Percentiles rank a stretch among this genome's conserved stretches.
These are phyloP conservation scores for Metarhizium brunneum DNA, from an alignment of 2,329 filamentous ascomycete genomes.

Conservation along the genomic window DNA sequence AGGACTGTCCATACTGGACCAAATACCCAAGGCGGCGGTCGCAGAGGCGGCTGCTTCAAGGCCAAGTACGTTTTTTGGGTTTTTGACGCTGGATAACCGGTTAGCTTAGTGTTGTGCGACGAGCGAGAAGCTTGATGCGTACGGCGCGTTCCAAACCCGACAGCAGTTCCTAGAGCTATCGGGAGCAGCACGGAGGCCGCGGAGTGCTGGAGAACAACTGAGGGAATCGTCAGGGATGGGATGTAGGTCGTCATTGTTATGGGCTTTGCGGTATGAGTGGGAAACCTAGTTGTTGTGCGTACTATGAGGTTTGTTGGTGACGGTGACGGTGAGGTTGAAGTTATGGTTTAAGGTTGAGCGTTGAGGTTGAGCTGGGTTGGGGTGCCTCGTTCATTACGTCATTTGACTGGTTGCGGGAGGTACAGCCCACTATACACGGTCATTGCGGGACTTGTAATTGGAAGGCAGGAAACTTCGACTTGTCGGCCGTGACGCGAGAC, in stretches of 20 bases:
- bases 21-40: slow-evolving; percentile 52
- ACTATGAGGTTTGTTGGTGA: not conserved
- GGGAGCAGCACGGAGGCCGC: slow-evolving; percentile 69
- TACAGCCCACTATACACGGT: too few species aligned
- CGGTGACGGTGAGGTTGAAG: not conserved
- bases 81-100: slow-evolving; percentile 33
- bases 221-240: slow-evolving; percentile 66
- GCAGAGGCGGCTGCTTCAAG: slow-evolving; percentile 58
- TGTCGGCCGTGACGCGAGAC: too few species aligned
- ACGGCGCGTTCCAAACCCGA: slow-evolving; percentile 63
- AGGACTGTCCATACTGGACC: slow-evolving; percentile 57
- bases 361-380: too few species aligned
- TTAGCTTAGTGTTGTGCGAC: not conserved
- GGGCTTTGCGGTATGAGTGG: slow-evolving; percentile 5
- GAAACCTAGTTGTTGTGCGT: not conserved
- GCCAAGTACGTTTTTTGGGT: slow-evolving; percentile 54
- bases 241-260: slow-evolving; percentile 67
- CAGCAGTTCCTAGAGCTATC: slow-evolving; percentile 60
- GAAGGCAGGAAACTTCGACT: too few species aligned
- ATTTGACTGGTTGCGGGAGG: not conserved
- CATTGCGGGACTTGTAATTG: too few species aligned
- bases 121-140: slow-evolving; percentile 19
- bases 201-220: slow-evolving; percentile 60
- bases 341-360: not conserved
- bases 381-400: not conserved